Evolutionary conservation across 495 filamentous ascomycete genomes (phyloP).

Genomic region (Astrothelium macrocarpum): DNA sequence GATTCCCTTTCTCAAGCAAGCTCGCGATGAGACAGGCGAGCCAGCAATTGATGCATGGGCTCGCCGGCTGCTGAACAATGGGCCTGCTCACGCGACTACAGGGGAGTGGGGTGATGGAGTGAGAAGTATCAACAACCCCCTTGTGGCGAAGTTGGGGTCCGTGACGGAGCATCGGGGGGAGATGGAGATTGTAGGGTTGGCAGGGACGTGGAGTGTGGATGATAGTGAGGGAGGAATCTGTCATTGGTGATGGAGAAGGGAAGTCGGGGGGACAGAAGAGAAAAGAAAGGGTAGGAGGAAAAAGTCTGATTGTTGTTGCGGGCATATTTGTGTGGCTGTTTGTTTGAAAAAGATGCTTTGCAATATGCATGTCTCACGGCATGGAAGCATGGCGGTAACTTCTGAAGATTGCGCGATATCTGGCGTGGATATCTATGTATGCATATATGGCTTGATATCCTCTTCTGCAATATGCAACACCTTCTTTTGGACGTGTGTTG

Average conservation of each 20-base stretch:
- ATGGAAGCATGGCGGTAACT: not conserved
- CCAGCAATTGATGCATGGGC: conserved; percentile 82
- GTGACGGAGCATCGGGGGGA: conserved; percentile 55
- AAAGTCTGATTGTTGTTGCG: not conserved
- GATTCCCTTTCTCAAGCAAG: conserved; percentile 91
- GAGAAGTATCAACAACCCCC: no score
- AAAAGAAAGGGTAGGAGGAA: not conserved
- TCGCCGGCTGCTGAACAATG: conserved; percentile 57
- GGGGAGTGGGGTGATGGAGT: conserved; percentile 15
- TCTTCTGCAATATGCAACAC: no score
- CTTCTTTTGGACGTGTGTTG: no score
- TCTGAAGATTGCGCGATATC: not conserved
- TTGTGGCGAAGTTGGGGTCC: conserved; percentile 47
- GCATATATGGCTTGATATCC: not conserved
- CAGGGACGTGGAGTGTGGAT: conserved; percentile 76
- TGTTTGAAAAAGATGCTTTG: not conserved
- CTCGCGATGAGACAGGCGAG: conserved; percentile 90
- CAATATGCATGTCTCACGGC: not conserved
- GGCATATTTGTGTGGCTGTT: conserved; percentile 8
- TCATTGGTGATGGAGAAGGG: conserved; percentile 35
- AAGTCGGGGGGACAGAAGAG: not conserved
- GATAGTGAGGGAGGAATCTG: conserved; percentile 72
- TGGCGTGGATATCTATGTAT: not conserved
- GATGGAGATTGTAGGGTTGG: conserved; percentile 65
- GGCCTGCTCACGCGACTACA: conserved; percentile 29